Base-by-base conservation (phyloP, 306 rosid genomes). In the Lithocarpus polystachyus region DNA sequence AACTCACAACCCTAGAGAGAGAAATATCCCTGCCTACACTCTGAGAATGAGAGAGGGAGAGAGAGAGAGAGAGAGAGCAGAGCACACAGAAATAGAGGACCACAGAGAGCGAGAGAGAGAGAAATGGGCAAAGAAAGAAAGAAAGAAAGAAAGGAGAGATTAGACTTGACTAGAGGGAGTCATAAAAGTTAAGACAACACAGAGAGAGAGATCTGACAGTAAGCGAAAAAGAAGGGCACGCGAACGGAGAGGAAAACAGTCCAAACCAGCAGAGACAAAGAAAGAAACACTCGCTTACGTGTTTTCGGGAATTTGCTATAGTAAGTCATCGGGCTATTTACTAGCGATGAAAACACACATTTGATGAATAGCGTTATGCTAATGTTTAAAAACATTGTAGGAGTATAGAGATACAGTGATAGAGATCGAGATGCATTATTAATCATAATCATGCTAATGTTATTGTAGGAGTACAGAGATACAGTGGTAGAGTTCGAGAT, bases 201-300 rank as follows among this genome's bases (percentile, higher is more conserved):
- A 4, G 60, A 79, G 15, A 11, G 57, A 73, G 67, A 24, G 76
- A 77, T 73, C 81, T 75, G 87, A 86, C 87, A 77, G 52, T 4
- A 19, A 37, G 85, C 77, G 75, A 7, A 67, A 86, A 77, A 79
- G 76, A 18, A 72, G 90, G 87, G 86, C 88, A 87, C 86, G 90
- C 88, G 84, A 73, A 68, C 57, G 77, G 84, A 14, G 45, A 40
- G 80, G 12, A 48, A 77, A 56, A 5, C 20, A 37, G 54, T 12
- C 54, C 45, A 1, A 37, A 37, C 17, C 14, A 4, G 37, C 45
- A 59, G 19, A 33, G 24, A 73, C 60, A 13, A 64, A n/a, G n/a
- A n/a, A n/a, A n/a, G n/a, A 53, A 0, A 26, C n/a, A 14, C 45
- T 37, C 10, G 79, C 68, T 82, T 61, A 82, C 86, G 86, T 77